Evolutionary conservation across 1,139 yeast genomes (phyloP).

Genomic region (Taphrina pruni): DNA sequence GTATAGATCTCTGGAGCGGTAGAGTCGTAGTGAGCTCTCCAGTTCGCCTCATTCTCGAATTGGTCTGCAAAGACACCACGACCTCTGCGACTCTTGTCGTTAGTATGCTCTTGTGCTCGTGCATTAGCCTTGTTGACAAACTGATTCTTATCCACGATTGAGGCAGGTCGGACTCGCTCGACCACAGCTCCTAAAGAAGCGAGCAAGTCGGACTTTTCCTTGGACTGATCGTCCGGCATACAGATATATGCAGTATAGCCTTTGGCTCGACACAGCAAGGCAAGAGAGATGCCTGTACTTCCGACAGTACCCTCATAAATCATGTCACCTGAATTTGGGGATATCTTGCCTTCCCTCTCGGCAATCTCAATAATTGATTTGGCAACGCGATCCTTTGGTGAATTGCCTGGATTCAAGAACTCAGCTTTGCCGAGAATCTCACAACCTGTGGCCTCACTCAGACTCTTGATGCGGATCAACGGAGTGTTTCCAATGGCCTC

Average conservation of each 20-base stretch:
- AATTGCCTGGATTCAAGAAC: conserved; percentile 88
- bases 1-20: conserved; percentile 90
- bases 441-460: conserved; percentile 78
- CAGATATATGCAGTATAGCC: conserved; percentile 92
- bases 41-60: conserved; percentile 89
- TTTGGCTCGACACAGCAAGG: conserved; percentile 81
- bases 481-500: conserved; percentile 90
- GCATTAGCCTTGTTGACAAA: conserved; percentile 85
- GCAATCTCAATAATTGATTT: conserved; percentile 76
- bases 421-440: conserved; percentile 87
- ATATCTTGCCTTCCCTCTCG: conserved; percentile 39
- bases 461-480: conserved; percentile 72
- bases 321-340: conserved; percentile 33
- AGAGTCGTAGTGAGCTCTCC: conserved; percentile 78
- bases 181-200: conserved; percentile 79
- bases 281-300: conserved; percentile 85
- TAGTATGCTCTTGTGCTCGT: conserved; percentile 64
- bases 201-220: conserved; percentile 75
- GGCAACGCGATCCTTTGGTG: conserved; percentile 95
- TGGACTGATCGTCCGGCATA: conserved; percentile 92
- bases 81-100: conserved; percentile 50
- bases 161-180: conserved; percentile 92
- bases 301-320: conserved; percentile 54
- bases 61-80: conserved; percentile 89
- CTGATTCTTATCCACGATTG: conserved; percentile 90